Evolutionary conservation across 495 filamentous ascomycete genomes (phyloP).

Genomic region (Trichoderma parareesei): DNA sequence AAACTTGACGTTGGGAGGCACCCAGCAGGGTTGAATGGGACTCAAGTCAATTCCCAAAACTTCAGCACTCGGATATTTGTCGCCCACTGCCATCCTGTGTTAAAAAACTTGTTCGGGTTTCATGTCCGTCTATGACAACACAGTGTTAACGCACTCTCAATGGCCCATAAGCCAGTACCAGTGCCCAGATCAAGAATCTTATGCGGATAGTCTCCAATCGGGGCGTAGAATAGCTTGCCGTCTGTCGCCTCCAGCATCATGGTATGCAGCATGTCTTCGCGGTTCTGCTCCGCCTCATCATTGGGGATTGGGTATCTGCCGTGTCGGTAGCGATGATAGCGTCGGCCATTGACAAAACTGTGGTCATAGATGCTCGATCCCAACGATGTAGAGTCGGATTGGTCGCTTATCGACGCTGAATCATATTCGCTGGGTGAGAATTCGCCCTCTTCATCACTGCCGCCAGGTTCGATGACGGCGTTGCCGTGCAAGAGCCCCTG

Average conservation of each 20-base stretch:
- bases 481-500: not conserved
- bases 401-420: constrained; percentile 5
- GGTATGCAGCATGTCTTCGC: constrained; percentile 40
- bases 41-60: constrained; percentile 61
- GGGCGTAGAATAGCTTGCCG: constrained; percentile 37
- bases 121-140: no score
- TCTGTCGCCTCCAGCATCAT: constrained; percentile 30
- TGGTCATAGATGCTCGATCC: constrained; percentile 47
- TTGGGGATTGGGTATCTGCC: constrained; percentile 49
- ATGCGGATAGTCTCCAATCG: constrained; percentile 31
- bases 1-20: constrained; percentile 52
- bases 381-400: constrained; percentile 41
- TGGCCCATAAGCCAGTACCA: constrained; percentile 50
- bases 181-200: constrained; percentile 44
- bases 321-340: constrained; percentile 49
- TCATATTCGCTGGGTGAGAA: constrained; percentile 20
- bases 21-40: constrained; percentile 50
- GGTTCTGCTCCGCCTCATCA: constrained; percentile 44
- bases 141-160: constrained; percentile 23
- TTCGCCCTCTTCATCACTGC: constrained; percentile 17
- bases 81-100: constrained; percentile 23
- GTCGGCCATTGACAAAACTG: constrained; percentile 46
- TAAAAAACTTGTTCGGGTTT: not conserved
- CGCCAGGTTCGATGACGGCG: constrained; percentile 16
- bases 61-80: constrained; percentile 38